Evolutionary conservation across 331 rosid genomes (phyloP), one percentile per base, ranked within the genome.

Genomic region (Quercus phellos): DNA sequence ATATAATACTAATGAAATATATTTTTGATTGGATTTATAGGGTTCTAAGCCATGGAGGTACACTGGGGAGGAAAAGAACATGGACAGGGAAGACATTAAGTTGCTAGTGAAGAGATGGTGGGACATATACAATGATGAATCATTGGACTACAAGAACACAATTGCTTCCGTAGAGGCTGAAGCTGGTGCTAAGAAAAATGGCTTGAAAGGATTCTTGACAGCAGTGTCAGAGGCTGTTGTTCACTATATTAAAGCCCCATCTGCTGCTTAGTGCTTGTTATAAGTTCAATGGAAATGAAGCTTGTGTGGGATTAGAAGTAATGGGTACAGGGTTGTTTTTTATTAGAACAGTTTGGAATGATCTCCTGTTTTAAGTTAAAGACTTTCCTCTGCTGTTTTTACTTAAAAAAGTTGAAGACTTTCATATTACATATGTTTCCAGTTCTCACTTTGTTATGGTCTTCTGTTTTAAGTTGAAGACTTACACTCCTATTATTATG

Each of bases 1-100:
- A 2, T 46, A 12, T 8, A 7, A 14, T 24, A 12, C 51, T 9
- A 58, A 18, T 32, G 22, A 6, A 12, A n/a, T 46, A 55, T 72
- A 0, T 43, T 51, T 61, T 54, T 10, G 0, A 1, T 50, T 27
- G 64, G 67, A 24, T 27, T 22, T 24, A 22, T 73, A 87, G 89
- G 91, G 89, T 0, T 88, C 91, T 0, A 88, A 88, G 63, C 91
- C 91, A 3, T 88, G 91, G 91, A 88, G 89, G 75, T 88, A 72
- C 70, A 88, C 86, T 2, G 87, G 89, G 6, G 51, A 56, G 19
- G 91, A 85, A 5, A 73, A 29, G 56, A 88, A 88, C 34, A 88
- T 88, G 91, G 71, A 85, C 1, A 88, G 89, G 22, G 84, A 85
- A 63, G 91, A 88, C 35, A 88, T 88, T 0, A 83, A 85, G 75